Base-by-base conservation (phyloP, 495 filamentous ascomycete genomes). In the Penicillium bovifimosum region DNA sequence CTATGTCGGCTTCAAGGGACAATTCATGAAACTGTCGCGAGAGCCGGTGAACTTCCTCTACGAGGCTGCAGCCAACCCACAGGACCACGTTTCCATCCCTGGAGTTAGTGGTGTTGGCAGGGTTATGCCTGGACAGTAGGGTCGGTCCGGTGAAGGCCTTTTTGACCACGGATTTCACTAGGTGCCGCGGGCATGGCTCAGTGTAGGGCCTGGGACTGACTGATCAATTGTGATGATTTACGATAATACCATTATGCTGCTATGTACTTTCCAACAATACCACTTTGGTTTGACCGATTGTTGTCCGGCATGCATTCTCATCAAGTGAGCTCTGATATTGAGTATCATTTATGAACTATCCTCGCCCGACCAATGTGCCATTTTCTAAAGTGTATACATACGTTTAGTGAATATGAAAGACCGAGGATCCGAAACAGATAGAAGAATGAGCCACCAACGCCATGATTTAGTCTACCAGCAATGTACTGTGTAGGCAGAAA, bases 1-100 rank as follows among this genome's bases (percentile, higher is more conserved):
- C 40, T 98, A 95, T 68, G 54, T 98, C 48, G 93, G 89, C 0
- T 96, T 98, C 74, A 90, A 88, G 68, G 93, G 93, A 28, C 87
- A 95, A 61, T 96, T 88, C 73, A 88, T 90, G 82, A 81, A 83
- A 61, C 66, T 95, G 60, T 90, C 85, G 16, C 79, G 86, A 39
- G 91, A 95, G 63, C 90, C 93, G 11, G 72, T 86, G 5, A 87
- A 86, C 52, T 87, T 96, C 56, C 56, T 95, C 41, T 98, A 97
- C 67, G 93, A 98, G 78, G 87, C 89, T 16, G 91, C 93, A 13
- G 85, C 93, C 28, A 96, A 96, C 59, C 92, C 92, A 13, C 78
- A 67, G 48, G 93, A 98, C 72, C 93, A 97, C 73, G 72, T 76
- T 35, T 61, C 75, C 36, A 75, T 79, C 26, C 72, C 69, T 5